A percentile compares a stretch with the other conserved stretches of the same genome.
Evolutionary conservation across 2,329 filamentous ascomycete species (phyloP).

Genomic region (Exophiala xenobiotica): DNA sequence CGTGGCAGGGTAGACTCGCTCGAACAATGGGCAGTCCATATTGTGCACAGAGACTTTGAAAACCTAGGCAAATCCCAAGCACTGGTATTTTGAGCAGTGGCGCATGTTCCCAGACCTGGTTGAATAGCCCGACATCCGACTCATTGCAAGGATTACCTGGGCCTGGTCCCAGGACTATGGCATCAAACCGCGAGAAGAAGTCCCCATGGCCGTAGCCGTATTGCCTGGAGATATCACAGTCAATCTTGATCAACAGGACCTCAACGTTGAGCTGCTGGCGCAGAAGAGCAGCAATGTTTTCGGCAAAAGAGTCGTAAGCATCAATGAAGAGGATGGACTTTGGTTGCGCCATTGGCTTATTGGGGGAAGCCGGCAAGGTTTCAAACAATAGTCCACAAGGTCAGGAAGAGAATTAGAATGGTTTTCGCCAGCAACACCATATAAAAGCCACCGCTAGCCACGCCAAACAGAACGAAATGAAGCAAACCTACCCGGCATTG

Average conservation of each 20-base stretch:
- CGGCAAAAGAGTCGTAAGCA: constrained; percentile 94
- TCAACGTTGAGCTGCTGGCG: constrained; percentile 66
- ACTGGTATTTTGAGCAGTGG: constrained; percentile 66
- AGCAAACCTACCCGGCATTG: not conserved
- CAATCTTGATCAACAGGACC: constrained; percentile 72
- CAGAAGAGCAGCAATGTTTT: constrained; percentile 86
- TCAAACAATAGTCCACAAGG: too few species aligned
- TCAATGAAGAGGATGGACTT: constrained; percentile 75
- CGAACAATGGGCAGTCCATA: constrained; percentile 67
- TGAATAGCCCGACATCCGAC: constrained; percentile 80
- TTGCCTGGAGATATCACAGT: constrained; percentile 52
- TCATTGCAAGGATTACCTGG: constrained; percentile 74
- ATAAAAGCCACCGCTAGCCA: not conserved
- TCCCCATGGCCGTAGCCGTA: constrained; percentile 30
- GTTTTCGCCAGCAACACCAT: not conserved
- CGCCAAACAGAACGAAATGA: not conserved
- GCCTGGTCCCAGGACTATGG: constrained; percentile 85
- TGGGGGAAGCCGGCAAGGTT: not conserved
- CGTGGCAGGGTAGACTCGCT: constrained; percentile 74
- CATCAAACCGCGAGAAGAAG: constrained; percentile 56
- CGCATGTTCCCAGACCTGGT: constrained; percentile 68
- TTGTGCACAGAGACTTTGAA: constrained; percentile 73
- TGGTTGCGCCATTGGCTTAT: constrained; percentile 9
- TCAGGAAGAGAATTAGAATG: not conserved
- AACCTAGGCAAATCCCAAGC: constrained; percentile 84